phyloP scores from a whole-genome alignment of 202 grass and related monocot genomes.

The Schoenoplectus triqueter region DNA sequence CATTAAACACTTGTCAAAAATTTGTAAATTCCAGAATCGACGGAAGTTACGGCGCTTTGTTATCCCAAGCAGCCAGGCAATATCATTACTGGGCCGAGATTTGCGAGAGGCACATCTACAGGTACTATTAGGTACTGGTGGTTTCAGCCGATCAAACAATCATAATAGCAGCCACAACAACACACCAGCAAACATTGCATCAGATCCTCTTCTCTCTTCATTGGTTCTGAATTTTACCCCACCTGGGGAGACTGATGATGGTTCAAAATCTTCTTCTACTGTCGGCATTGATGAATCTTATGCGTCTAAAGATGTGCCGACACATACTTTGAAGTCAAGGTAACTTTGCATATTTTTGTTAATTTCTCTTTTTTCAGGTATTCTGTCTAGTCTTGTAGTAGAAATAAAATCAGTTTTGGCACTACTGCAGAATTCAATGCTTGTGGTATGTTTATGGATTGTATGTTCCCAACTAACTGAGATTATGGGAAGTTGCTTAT shows the following conservation, averaged over 20 bases:
- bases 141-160: constrained; percentile 60
- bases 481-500: background rate
- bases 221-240: constrained; percentile 75
- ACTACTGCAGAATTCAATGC: background rate
- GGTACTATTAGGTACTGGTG: constrained; percentile 72
- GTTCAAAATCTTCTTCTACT: constrained; percentile 65
- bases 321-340: constrained; percentile 62
- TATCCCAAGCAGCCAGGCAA: constrained; percentile 78
- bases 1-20: constrained; percentile 17
- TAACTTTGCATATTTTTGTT: constrained; percentile 40
- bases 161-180: constrained; percentile 43
- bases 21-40: constrained; percentile 52
- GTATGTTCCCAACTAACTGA: background rate
- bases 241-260: constrained; percentile 60
- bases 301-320: constrained; percentile 48
- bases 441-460: background rate
- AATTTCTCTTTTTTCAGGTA: background rate
- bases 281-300: constrained; percentile 46
- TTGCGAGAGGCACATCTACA: constrained; percentile 91
- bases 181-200: constrained; percentile 63
- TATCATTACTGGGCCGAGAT: constrained; percentile 78
- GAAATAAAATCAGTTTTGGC: background rate
- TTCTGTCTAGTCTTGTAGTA: background rate
- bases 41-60: constrained; percentile 72
- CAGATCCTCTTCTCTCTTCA: constrained; percentile 86